Evolutionary conservation across 2,329 filamentous ascomycete genomes (phyloP), one percentile per base, ranked within the genome.

Genomic region (Stagonosporopsis vannaccii): DNA sequence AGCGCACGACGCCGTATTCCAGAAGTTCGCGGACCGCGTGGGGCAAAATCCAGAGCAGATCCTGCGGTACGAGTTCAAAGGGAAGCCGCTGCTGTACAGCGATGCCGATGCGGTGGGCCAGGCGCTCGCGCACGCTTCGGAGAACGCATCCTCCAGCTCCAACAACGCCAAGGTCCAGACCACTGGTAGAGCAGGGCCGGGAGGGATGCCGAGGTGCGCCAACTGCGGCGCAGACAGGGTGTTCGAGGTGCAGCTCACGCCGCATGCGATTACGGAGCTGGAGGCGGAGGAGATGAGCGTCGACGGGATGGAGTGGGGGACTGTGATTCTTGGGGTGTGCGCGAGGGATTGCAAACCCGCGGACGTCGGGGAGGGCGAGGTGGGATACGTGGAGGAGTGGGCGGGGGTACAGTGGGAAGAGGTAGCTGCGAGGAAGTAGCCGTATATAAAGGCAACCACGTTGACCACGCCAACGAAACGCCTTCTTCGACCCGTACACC

Each of bases 321-420:
- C 92, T 0, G 84, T 99, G 8, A 86, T 99, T 55, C 81, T 98
- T 33, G 92, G 87, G 0, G 92, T 96, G 7, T 99, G 95, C 75
- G 86, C 84, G 62, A 85, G 79, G 70, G 91, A 98, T 74, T 98
- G 95, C 73, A 81, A 84, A 67, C 85, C 86, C 15, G 75, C 75
- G 6, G 84, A 84, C 0, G 82, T 86, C 6, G 75, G 77, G 12
- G 80, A 83, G 32, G 90, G 87, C 4, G 83, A 87, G 69, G 85
- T 87, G 0, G 91, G 88, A 1, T 98, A 96, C 77, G 70, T 92
- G 17, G 95, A 98, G 80, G 95, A 99, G 77, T 99, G 95, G 94
- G 87, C 85, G n/a, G 95, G 94, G 6, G 95, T 98, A 62, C 95
- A 99, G 77, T 99, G 94, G 95, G 95, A 99, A 78, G 93, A 97